Evolutionary conservation across 768 basidiomycete genomes (phyloP).

Genomic region (Lactifluus hygrophoroides): DNA sequence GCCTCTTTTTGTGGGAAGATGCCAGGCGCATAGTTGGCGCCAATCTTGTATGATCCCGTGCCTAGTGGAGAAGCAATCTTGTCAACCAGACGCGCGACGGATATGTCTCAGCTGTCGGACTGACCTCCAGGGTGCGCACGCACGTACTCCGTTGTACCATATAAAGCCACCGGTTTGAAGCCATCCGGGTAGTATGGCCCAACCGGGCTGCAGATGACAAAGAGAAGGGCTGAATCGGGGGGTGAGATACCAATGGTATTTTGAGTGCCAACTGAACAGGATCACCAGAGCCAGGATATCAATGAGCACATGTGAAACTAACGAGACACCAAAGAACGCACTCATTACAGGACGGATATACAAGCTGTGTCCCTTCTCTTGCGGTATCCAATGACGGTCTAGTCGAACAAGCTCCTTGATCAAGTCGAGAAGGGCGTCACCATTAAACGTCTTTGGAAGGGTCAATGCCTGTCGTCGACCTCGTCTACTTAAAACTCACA

Average conservation of each 20-base stretch:
- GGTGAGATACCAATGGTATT: slow-evolving; percentile 41
- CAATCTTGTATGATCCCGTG: slow-evolving; percentile 54
- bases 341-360: slow-evolving; percentile 41
- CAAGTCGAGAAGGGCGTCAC: slow-evolving; percentile 32
- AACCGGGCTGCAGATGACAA: slow-evolving; percentile 38
- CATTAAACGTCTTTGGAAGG: slow-evolving; percentile 32
- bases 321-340: slow-evolving; percentile 1
- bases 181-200: slow-evolving; percentile 46
- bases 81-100: neutral
- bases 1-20: slow-evolving; percentile 62
- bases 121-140: slow-evolving; percentile 80
- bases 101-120: neutral
- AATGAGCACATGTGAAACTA: neutral
- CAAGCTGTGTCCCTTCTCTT: slow-evolving; percentile 39
- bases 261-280: slow-evolving; percentile 36
- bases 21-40: slow-evolving; percentile 53
- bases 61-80: neutral
- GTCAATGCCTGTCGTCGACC: neutral
- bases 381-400: slow-evolving; percentile 44
- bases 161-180: slow-evolving; percentile 44
- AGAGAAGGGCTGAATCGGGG: slow-evolving; percentile 39
- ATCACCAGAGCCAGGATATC: neutral
- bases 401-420: slow-evolving; percentile 40
- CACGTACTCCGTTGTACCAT: slow-evolving; percentile 70
- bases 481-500: slow-evolving; percentile 16